Conservation (phyloP, 1,284 basidiomycete genomes). For the Gymnopus androsaceus region DNA sequence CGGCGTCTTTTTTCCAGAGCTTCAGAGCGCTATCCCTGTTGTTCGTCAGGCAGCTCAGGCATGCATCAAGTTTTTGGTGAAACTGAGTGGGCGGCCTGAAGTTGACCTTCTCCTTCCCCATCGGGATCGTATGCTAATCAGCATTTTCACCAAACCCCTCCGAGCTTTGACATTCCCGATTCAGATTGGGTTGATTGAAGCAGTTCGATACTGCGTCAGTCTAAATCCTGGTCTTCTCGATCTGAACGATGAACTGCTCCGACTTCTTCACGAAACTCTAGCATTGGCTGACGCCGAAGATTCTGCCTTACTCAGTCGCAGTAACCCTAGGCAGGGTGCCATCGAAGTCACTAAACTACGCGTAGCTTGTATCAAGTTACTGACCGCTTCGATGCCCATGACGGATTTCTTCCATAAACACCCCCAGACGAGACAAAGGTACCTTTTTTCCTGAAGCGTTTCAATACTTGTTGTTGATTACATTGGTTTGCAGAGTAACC, state of each 20-base stretch:
- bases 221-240: constrained; percentile 86
- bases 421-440: constrained; percentile 85
- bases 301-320: constrained; percentile 74
- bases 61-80: constrained; percentile 81
- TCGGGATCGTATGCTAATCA: constrained; percentile 84
- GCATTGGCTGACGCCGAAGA: constrained; percentile 97
- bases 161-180: constrained; percentile 93
- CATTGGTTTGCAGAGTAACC: constrained; percentile 65
- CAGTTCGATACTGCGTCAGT: constrained; percentile 89
- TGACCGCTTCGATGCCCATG: constrained; percentile 93
- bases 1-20: constrained; percentile 87
- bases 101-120: constrained; percentile 84
- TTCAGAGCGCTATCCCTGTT: constrained; percentile 85
- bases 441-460: constrained; percentile 26
- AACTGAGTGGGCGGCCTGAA: constrained; percentile 72
- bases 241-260: constrained; percentile 89
- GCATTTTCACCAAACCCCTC: constrained; percentile 96
- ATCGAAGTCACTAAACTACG: constrained; percentile 89
- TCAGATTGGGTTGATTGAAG: constrained; percentile 98
- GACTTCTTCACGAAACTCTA: constrained; percentile 91
- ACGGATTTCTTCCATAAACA: constrained; percentile 90
- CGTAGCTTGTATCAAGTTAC: constrained; percentile 92
- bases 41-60: constrained; percentile 86
- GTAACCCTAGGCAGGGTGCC: constrained; percentile 76
- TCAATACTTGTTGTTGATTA: background rate